Base-by-base conservation (phyloP, 2,329 filamentous ascomycete genomes). In the Arthroderma uncinatum region DNA sequence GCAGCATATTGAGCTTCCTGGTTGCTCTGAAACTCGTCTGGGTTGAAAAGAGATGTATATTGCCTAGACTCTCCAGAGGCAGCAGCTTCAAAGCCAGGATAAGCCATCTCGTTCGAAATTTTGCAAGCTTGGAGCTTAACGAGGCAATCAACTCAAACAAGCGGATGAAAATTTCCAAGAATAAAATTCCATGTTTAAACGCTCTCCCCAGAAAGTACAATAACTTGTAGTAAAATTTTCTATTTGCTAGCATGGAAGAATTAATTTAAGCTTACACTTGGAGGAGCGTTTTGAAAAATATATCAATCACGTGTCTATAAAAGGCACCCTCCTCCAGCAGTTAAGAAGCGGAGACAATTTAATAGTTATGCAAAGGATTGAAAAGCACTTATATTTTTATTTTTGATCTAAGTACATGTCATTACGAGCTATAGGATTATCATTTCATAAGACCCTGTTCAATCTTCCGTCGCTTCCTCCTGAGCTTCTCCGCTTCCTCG, bases 391-490 rank as follows among this genome's bases (percentile, higher is more conserved):
- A n/a, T 37, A 47, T 47, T 53, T 23, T 36, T 23, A 23, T 37
- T 53, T 53, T 53, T 21, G 10, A 14, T 53, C 50, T 53, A 53
- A 25, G 16, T 53, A n/a, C 33, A 16, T 21, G n/a, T 28, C 50
- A 53, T 37, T 23, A 53, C n/a, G 21, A 30, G 50, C 33, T 53
- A 53, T 21, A 25, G n/a, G 8, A 60, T 68, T 25, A 66, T 47
- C 59, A 59, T 36, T 61, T 59, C 58, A 68, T 64, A 10, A 58
- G 62, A 7, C 55, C 69, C 66, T 73, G 90, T 75, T 97, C 93
- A 60, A 96, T 73, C 80, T 84, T 95, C 75, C 93, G 87, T 73
- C 89, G 84, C 85, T 98, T 98, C 58, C 80, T 81, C 64, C 91
- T 82, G 70, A 98, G 76, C 75, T 85, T 87, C 77, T 92, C 86